phyloP scores from a whole-genome alignment of 2,329 filamentous ascomycete genomes.

The Myriangium duriaei region DNA sequence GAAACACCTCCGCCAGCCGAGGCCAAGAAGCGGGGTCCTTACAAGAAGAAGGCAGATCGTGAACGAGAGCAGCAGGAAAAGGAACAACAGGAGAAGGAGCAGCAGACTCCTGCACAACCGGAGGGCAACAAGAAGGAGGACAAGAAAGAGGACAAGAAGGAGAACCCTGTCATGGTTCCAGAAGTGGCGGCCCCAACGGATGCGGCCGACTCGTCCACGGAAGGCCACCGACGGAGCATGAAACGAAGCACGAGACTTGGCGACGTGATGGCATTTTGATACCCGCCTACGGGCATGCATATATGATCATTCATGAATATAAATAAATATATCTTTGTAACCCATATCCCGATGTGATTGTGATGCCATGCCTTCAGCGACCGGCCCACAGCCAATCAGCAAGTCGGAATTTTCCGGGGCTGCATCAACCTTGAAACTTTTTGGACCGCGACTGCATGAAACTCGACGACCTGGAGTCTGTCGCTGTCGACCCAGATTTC shows the following conservation, averaged over 20 bases:
- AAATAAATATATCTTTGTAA: no score
- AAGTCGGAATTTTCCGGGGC: constrained; percentile 3
- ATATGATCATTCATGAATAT: no score
- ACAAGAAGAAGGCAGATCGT: constrained; percentile 6
- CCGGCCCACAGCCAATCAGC: constrained; percentile 8
- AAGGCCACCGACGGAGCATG: constrained; percentile 1
- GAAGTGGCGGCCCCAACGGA: no score
- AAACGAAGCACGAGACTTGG: constrained; percentile 2
- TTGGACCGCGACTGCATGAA: background rate
- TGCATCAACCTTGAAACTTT: constrained; percentile 4
- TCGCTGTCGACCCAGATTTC: no score
- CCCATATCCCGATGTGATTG: no score
- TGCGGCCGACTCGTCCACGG: background rate
- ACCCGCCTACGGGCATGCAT: no score
- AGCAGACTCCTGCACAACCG: background rate
- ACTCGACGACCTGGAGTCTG: no score
- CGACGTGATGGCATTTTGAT: constrained; percentile 5
- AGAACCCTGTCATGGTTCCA: no score
- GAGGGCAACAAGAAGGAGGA: background rate
- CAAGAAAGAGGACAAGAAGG: no score
- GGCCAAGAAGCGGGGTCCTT: constrained; percentile 5
- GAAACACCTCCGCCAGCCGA: background rate
- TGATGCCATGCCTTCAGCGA: no score
- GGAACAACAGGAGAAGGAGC: constrained; percentile 3
- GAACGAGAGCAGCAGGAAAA: constrained; percentile 3